Conservation (phyloP, 116 monocot species). For the Papilionanthe hybrid region DNA sequence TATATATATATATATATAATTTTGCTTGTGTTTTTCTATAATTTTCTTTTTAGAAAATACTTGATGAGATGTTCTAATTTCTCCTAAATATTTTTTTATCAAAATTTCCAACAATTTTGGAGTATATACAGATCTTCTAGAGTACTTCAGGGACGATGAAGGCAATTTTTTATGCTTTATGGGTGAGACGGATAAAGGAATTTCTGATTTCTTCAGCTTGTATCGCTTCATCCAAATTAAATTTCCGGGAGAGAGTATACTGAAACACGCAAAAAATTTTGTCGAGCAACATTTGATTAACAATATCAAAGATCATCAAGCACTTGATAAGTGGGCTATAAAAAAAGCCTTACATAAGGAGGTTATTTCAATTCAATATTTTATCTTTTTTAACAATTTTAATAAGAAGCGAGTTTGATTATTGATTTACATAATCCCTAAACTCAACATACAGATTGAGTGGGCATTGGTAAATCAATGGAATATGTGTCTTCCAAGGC, state of each 20-base stretch:
- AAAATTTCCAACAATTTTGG: no score
- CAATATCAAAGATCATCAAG: conserved; percentile 7
- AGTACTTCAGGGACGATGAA: conserved; percentile 19
- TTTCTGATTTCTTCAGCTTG: conserved; percentile 25
- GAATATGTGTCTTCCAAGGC: no score
- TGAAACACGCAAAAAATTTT: conserved; percentile 24
- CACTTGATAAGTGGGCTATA: conserved; percentile 22
- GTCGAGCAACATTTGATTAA: conserved; percentile 6
- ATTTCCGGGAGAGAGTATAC: conserved; percentile 28
- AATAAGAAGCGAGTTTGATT: neutral
- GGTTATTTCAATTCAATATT: neutral
- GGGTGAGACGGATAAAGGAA: conserved; percentile 25
- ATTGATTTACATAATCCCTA: no score
- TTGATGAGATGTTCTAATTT: no score
- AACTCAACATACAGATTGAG: no score
- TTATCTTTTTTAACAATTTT: neutral
- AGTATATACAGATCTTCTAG: conserved; percentile 12
- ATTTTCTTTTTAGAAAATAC: no score
- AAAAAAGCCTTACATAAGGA: conserved; percentile 24
- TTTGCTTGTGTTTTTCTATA: no score
- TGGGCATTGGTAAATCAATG: no score
- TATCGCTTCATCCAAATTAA: conserved; percentile 23
- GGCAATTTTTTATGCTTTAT: conserved; percentile 18
- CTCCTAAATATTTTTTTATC: no score
- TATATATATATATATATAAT: no score